Conservation (phyloP, 176 grass and related monocot species). For the Miscanthus lutarioriparius region DNA sequence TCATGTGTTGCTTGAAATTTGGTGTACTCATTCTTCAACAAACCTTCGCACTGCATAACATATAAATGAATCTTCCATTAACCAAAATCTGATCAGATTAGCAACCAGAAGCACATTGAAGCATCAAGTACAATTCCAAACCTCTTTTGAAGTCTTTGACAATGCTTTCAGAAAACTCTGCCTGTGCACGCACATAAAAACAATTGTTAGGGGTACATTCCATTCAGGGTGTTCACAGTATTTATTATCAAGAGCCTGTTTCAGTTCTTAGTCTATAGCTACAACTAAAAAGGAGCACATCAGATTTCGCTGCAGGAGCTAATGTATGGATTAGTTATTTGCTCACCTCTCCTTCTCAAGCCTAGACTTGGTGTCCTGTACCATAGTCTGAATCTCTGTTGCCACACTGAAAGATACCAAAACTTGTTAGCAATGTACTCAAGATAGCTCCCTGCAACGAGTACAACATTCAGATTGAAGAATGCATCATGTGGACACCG, state of each 20-base stretch:
- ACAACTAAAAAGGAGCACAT: neutral
- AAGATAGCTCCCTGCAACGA: neutral
- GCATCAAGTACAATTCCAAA: slow-evolving; percentile 8
- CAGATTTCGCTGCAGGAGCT: neutral
- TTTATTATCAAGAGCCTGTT: slow-evolving; percentile 22
- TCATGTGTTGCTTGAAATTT: slow-evolving; percentile 81
- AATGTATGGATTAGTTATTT: slow-evolving; percentile 3
- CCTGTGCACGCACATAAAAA: slow-evolving; percentile 42
- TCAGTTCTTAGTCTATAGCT: neutral
- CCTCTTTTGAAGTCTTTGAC: slow-evolving; percentile 86
- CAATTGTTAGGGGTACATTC: slow-evolving; percentile 27
- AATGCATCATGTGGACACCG: neutral
- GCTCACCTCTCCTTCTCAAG: slow-evolving; percentile 75
- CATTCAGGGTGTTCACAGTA: slow-evolving; percentile 10
- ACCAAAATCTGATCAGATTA: slow-evolving; percentile 16
- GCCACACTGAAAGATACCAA: slow-evolving; percentile 60
- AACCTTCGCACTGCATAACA: slow-evolving; percentile 67
- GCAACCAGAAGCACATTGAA: neutral
- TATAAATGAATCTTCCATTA: slow-evolving; percentile 26
- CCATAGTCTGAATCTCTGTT: slow-evolving; percentile 60
- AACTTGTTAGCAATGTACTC: slow-evolving; percentile 17
- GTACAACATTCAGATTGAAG: neutral
- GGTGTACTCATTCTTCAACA: slow-evolving; percentile 81
- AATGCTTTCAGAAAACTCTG: slow-evolving; percentile 82
- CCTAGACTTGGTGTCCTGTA: slow-evolving; percentile 73